Base-by-base conservation (phyloP, 73 alveolate species). In the Paramecium primaurelia region DNA sequence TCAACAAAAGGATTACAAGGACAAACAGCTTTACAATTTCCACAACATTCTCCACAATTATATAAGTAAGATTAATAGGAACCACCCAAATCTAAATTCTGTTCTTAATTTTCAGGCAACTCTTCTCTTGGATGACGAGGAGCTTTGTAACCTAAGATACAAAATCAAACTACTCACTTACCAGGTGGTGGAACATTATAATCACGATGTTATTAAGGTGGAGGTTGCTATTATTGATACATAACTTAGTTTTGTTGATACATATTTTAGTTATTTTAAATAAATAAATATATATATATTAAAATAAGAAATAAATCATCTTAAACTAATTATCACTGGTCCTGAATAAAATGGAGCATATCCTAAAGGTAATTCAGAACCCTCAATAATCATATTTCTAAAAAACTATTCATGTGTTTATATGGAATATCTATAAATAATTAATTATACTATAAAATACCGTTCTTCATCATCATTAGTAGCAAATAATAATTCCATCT, bases 291-390 rank as follows among this genome's bases (percentile, higher is more conserved):
- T 22, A 22, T 22, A 11, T n/a, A 64, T 22, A 64, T 64, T 22
- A 64, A 6, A 20, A 11, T 9, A 22, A 30, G 26, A 71, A 20
- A 30, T 30, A 60, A 25, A 16, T 80, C 91, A 80, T 80, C 91
- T 80, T 45, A 80, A 49, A 80, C 91, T 71, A 26, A 89, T 38
- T 30, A 71, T 12, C 5, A 83, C 54, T 25, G 94, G 94, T 25
- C 94, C 94, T 1, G 94, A 89, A n/a, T 89, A 89, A 30, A 89
- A 89, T 1, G 90, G 85, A 26, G 94, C 94, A 89, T 89, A 89
- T 28, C 94, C 94, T 25, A 73, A 22, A 42, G 94, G 94, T 26
- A 71, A 38, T 71, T 73, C 94, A 38, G 92, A 40, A 18, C 77
- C 88, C 18, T 89, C 84, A 12, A 89, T 89, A 8, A 89, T 89